phyloP scores from a whole-genome alignment of 306 rosid species.

The Ormosia emarginata region DNA sequence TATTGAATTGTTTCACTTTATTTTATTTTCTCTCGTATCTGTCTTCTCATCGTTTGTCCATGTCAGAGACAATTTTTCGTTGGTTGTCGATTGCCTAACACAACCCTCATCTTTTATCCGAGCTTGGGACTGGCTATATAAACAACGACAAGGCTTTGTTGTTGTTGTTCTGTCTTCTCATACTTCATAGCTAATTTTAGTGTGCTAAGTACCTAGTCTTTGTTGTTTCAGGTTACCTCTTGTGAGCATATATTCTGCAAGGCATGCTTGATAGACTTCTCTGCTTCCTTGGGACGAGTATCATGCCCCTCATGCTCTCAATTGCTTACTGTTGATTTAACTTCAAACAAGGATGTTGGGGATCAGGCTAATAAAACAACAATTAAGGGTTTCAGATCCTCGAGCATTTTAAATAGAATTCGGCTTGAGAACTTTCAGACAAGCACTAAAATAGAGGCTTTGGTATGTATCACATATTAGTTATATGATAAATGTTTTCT shows the following conservation, averaged over 20 bases:
- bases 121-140: too few species aligned
- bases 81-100: too few species aligned
- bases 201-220: not conserved
- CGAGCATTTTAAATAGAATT: slow-evolving; percentile 84
- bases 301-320: slow-evolving; percentile 87
- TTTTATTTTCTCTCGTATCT: not conserved
- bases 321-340: slow-evolving; percentile 72
- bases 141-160: too few species aligned
- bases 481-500: not conserved
- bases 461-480: slow-evolving; percentile 55
- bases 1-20: not conserved
- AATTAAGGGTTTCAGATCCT: slow-evolving; percentile 73
- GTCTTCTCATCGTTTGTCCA: not conserved
- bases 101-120: too few species aligned
- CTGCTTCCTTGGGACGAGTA: slow-evolving; percentile 56
- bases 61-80: too few species aligned
- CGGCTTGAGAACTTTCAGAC: slow-evolving; percentile 80
- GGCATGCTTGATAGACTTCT: slow-evolving; percentile 67
- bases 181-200: not conserved
- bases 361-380: slow-evolving; percentile 50
- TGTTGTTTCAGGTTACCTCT: slow-evolving; percentile 65
- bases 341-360: slow-evolving; percentile 37
- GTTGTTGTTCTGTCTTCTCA: not conserved
- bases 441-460: slow-evolving; percentile 92
- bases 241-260: slow-evolving; percentile 85